Evolutionary conservation across 2,329 filamentous ascomycete species (phyloP), one percentile per base, ranked within the genome.

Genomic region (Myriosclerotinia duriaeana): DNA sequence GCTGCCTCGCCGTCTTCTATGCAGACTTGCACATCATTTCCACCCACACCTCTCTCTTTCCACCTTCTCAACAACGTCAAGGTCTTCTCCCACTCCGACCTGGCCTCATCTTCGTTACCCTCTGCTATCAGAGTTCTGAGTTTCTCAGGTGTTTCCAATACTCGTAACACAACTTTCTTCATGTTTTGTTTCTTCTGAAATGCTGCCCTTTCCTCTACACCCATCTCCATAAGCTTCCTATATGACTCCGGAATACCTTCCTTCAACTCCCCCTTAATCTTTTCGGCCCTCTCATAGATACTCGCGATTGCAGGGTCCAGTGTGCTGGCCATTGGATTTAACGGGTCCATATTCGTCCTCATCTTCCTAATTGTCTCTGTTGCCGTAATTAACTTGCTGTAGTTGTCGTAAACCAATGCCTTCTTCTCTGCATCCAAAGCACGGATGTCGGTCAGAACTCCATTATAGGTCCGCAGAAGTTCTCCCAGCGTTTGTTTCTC

Each of bases 341-440:
- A 76, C 4, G 89, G 90, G 73, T 93, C 90, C 90, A 94, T 93
- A 70, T 88, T 92, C 42, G 86, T 84, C 67, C 91, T 84, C 91
- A 95, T 93, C 82, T 91, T 92, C 60, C 91, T 86, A 74, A 99
- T 99, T 3, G 94, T 98, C 78, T 97, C 94, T 14, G 96, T 97
- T 1, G 95, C 95, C n/a, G 89, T 87, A 71, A 99, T 97, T 71
- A 99, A 80, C 79, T 98, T 98, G 72, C 90, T 95, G 78, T 98
- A 99, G 77, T 99, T 99, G 77, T 99, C 94, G 78, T 99, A 99
- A 5, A 99, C 95, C 69, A 99, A 80, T 1, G 94, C 93, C 80
- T 99, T 99, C 78, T 95, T 90, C 83, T 99, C 95, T 34, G 94
- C 94, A 75, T 98, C 95, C 22, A 99, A 83, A 2, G 92, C 93